Evolutionary conservation across 2,329 filamentous ascomycete genomes (phyloP).

Genomic region (Xylariomycetidae sp.): DNA sequence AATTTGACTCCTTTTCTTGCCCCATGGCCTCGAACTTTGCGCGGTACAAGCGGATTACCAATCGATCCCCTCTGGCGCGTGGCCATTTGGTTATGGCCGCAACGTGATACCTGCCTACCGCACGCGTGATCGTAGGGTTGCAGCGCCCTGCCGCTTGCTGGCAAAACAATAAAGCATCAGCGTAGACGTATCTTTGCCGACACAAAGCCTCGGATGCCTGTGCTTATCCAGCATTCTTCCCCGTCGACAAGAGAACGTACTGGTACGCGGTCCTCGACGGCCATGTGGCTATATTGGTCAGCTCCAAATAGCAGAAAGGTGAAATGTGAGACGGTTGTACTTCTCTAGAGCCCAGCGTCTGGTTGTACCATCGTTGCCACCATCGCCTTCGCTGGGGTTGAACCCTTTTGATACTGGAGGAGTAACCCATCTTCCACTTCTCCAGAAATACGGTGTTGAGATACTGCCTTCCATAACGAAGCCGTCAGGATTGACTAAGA

Average conservation of each 20-base stretch:
- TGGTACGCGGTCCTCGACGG: slow-evolving; percentile 57
- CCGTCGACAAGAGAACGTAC: slow-evolving; percentile 57
- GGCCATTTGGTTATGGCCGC: too few species aligned
- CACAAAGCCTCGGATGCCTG: slow-evolving; percentile 76
- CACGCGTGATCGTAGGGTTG: too few species aligned
- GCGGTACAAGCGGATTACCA: too few species aligned
- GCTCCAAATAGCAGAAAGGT: neutral
- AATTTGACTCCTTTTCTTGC: too few species aligned
- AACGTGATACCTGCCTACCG: too few species aligned
- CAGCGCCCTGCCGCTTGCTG: too few species aligned
- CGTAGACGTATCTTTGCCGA: slow-evolving; percentile 30
- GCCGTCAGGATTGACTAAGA: slow-evolving; percentile 60
- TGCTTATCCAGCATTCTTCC: slow-evolving; percentile 84
- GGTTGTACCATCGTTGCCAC: slow-evolving; percentile 78
- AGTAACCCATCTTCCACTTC: slow-evolving; percentile 69
- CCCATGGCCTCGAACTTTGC: too few species aligned
- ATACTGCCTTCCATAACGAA: slow-evolving; percentile 81
- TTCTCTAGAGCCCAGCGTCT: slow-evolving; percentile 75
- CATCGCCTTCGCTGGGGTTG: slow-evolving; percentile 42
- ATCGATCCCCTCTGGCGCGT: too few species aligned
- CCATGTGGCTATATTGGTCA: slow-evolving; percentile 44
- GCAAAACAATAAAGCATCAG: too few species aligned
- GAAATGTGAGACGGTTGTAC: slow-evolving; percentile 26
- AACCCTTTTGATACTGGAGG: slow-evolving; percentile 53
- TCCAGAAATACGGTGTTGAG: slow-evolving; percentile 77